Conservation (phyloP, 2,329 filamentous ascomycete genomes). For the Chaetomium globosum region DNA sequence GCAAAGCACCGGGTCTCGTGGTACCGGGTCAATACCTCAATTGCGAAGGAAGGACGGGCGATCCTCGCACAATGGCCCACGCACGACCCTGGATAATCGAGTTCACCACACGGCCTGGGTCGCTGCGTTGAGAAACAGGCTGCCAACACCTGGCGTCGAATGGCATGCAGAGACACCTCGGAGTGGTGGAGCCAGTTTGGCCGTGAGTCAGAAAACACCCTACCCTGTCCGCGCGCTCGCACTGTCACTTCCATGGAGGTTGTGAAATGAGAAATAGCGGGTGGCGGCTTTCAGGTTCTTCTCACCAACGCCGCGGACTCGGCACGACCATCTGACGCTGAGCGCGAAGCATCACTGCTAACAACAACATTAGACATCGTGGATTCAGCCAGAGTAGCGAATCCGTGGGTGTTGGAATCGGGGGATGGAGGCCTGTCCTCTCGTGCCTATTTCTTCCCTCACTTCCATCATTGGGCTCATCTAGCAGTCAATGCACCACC, state of each 20-base stretch:
- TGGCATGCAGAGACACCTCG: neutral
- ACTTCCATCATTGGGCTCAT: conserved; percentile 4
- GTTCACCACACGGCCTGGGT: neutral
- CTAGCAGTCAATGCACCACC: neutral
- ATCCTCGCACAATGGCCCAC: conserved; percentile 26
- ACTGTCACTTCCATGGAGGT: neutral
- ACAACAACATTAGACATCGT: neutral
- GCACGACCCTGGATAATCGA: conserved; percentile 23
- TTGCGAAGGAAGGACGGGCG: conserved; percentile 27
- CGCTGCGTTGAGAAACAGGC: conserved; percentile 9
- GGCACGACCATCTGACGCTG: neutral
- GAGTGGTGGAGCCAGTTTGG: conserved; percentile 13
- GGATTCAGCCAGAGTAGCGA: too few relatives aligned
- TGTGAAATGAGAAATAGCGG: neutral
- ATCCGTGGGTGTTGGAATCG: neutral
- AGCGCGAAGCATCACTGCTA: neutral
- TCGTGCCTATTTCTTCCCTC: too few relatives aligned
- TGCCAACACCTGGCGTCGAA: conserved; percentile 9
- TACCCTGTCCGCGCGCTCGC: neutral
- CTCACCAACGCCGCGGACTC: conserved; percentile 9
- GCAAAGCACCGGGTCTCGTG: conserved; percentile 24
- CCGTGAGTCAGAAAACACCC: conserved; percentile 20
- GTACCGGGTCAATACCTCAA: conserved; percentile 35
- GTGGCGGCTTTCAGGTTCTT: neutral
- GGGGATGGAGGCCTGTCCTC: neutral